Evolutionary conservation across 345 rosid species (phyloP).

Genomic region (Anacardium occidentale): DNA sequence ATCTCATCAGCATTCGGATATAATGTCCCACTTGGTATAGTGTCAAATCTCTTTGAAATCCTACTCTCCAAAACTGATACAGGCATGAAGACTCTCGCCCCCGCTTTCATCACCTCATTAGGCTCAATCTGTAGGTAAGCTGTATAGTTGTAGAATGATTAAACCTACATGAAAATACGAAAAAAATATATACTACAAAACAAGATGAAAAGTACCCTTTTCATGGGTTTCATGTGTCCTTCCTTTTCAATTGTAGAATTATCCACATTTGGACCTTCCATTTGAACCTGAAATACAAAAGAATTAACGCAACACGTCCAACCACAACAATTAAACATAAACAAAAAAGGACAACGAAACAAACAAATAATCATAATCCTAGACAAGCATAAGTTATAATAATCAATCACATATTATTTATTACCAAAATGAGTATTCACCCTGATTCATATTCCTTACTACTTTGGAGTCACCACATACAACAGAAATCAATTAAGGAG

Average conservation of each 20-base stretch:
- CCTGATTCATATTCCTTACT: too few species aligned
- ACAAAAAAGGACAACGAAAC: not conserved
- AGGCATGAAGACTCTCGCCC: constrained; percentile 63
- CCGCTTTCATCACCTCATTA: constrained; percentile 62
- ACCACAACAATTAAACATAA: not conserved
- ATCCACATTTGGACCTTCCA: constrained; percentile 38
- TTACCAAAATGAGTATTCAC: too few species aligned
- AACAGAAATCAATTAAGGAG: too few species aligned
- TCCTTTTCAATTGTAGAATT: constrained; percentile 23
- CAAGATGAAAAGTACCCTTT: constrained; percentile 43
- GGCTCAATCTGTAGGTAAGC: constrained; percentile 63
- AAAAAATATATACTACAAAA: not conserved
- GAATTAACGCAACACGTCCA: too few species aligned
- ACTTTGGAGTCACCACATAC: too few species aligned
- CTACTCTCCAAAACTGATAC: constrained; percentile 74
- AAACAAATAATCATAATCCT: not conserved
- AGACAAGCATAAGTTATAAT: not conserved
- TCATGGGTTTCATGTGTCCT: constrained; percentile 39
- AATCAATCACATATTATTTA: not conserved
- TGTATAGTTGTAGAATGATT: constrained; percentile 35
- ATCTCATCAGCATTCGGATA: constrained; percentile 94
- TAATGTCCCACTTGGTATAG: constrained; percentile 87
- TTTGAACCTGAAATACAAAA: constrained; percentile 46
- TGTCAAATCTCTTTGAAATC: constrained; percentile 73
- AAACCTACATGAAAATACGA: constrained; percentile 25